Evolutionary conservation across 306 rosid species (phyloP).

Genomic region (Mimosa bimucronata): DNA sequence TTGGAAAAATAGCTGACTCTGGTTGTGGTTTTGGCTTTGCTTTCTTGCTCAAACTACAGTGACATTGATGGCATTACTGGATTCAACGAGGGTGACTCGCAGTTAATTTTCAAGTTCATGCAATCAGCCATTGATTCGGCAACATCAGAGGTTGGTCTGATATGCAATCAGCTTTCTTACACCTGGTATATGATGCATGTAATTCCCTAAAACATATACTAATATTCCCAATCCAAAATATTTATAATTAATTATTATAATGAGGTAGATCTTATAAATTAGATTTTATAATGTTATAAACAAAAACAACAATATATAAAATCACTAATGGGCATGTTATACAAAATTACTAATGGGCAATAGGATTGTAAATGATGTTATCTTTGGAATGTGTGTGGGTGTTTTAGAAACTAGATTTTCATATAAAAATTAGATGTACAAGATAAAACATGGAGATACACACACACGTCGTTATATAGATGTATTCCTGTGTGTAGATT

Average conservation of each 20-base stretch:
- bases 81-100: constrained; percentile 65
- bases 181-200: not conserved
- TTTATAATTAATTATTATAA: no score
- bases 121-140: constrained; percentile 69
- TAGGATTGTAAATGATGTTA: not conserved
- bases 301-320: no score
- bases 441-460: not conserved
- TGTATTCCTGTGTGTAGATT: not conserved
- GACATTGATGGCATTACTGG: constrained; percentile 88
- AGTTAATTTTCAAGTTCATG: constrained; percentile 66
- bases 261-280: not conserved
- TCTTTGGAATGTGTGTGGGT: not conserved
- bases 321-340: no score
- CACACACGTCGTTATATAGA: not conserved
- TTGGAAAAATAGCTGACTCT: constrained; percentile 29
- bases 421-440: no score
- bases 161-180: constrained; percentile 36
- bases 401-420: no score
- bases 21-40: constrained; percentile 29
- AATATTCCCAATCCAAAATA: not conserved
- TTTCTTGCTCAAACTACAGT: constrained; percentile 54
- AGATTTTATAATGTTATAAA: not conserved
- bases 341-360: not conserved
- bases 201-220: not conserved
- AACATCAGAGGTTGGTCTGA: constrained; percentile 57